Evolutionary conservation across 2,329 filamentous ascomycete genomes (phyloP), one percentile per base, ranked within the genome.

Genomic region (Microthyrium microscopicum): DNA sequence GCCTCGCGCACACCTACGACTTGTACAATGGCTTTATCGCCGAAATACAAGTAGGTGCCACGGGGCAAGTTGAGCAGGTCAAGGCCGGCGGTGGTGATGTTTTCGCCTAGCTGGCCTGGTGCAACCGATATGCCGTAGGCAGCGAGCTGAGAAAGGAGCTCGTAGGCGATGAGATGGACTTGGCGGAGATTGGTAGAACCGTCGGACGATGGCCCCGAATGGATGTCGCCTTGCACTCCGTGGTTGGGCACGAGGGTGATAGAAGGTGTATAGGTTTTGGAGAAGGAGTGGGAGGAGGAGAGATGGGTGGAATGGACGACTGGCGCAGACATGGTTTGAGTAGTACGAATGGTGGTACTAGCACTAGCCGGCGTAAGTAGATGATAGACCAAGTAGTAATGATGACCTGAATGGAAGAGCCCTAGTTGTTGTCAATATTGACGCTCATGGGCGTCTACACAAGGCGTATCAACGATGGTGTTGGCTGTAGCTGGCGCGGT

Each of bases 151-250:
- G 26, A 22, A 17, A 47, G 39, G 18, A 47, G 39, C 28, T 46
- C 46, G 25, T 38, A 26, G 8, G 43, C 41, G 5, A 49, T 41
- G 9, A 49, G 39, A 31, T 49, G 46, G 9, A 49, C 46, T 34
- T 49, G 46, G 17, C 46, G 43, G n/a, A 49, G 40, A 34, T 49
- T 49, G 20, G 39, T 39, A n/a, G n/a, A n/a, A n/a, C n/a, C n/a
- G n/a, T n/a, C n/a, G 7, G 41, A 40, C 4, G 43, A 37, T 5
- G 45, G 43, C 22, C 46, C 46, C 17, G 38, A 37, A 39, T 49
- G 46, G 17, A 34, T 35, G 30, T 49, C 46, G 20, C 41, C 42
- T 27, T 48, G n/a, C 24, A 49, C 44, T 26, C 46, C 46, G 12
- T 44, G 31, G 25, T 38, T 37, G 6, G 38, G 26, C 20, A 49